A percentile compares a stretch with the other conserved stretches of the same genome.
phyloP scores from a whole-genome alignment of 225 moss, liverwort and hornwort species.

The Physcomitrium patens region DNA sequence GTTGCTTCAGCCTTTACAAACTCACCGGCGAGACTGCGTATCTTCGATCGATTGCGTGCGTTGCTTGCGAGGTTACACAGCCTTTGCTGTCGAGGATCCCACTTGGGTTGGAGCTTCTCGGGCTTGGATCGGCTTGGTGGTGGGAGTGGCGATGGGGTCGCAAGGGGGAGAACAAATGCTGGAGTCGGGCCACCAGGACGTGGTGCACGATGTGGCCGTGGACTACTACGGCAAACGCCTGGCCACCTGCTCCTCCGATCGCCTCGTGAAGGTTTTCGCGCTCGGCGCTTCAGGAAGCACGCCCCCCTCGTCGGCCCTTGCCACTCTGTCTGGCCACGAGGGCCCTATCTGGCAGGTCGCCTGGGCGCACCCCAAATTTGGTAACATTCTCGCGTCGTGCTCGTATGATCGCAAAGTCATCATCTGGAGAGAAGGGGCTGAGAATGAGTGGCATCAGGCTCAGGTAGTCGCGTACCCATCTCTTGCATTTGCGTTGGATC shows the following conservation, averaged over 20 bases:
- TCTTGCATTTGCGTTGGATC: background rate
- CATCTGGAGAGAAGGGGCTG: slow-evolving; percentile 62
- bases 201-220: slow-evolving; percentile 73
- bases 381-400: slow-evolving; percentile 61
- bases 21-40: too few relatives aligned
- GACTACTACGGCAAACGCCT: slow-evolving; percentile 69
- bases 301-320: slow-evolving; percentile 23
- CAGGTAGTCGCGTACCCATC: slow-evolving; percentile 26
- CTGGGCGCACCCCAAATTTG: slow-evolving; percentile 72
- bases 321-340: slow-evolving; percentile 56
- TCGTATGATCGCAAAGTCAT: slow-evolving; percentile 70
- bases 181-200: slow-evolving; percentile 78
- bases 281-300: slow-evolving; percentile 33
- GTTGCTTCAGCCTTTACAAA: too few relatives aligned
- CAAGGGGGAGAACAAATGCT: slow-evolving; percentile 42
- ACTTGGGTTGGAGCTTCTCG: too few relatives aligned
- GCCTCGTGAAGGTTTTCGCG: slow-evolving; percentile 56
- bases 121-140: too few relatives aligned
- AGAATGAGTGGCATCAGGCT: slow-evolving; percentile 64
- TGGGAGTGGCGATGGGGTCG: too few relatives aligned
- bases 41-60: too few relatives aligned
- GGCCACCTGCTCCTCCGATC: slow-evolving; percentile 64
- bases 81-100: too few relatives aligned
- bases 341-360: slow-evolving; percentile 74
- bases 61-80: too few relatives aligned